Evolutionary conservation across 371 early-diverging fungal genomes (phyloP), one percentile per base, ranked within the genome.

Genomic region (Furculomyces boomerangus): DNA sequence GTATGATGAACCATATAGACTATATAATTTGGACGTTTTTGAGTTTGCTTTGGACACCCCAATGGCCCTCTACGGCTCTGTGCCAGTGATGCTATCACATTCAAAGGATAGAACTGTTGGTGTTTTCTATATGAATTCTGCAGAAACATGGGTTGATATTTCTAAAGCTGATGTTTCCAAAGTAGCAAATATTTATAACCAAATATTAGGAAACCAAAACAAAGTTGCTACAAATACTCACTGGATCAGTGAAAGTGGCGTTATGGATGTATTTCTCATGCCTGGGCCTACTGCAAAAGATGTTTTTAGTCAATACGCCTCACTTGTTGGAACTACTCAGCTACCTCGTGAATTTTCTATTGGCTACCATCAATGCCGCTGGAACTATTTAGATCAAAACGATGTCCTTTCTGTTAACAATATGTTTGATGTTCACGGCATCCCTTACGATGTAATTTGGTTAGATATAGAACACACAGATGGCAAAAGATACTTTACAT

Each of bases 141-240:
- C 96, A 3, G 98, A 98, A 60, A 95, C 91, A 43, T 98, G 96
- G 96, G 76, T 98, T 24, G 96, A 98, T 62, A 79, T 98, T 47
- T 83, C 85, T 40, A 86, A 79, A 57, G 64, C 50, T n/a, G 57
- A 59, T 47, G 32, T 47, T 43, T 52, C 48, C 44, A 28, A 49
- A 2, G 30, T 65, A 16, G 28, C 60, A 26, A 51, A 43, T 26
- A 50, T 65, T 37, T 58, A 64, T 29, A 59, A 64, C 49, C 60
- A 60, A 52, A 53, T 58, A 32, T 20, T 54, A 25, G 57, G 54
- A n/a, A 41, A 48, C 26, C 25, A 57, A 46, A 58, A 58, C 39
- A 40, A 30, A n/a, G 50, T 55, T 0, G 22, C 58, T 2, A 59
- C 61, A 24, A 73, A 73, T 46, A 83, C 92, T 0, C 98, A 97